Percentiles rank a stretch among this genome's conserved stretches.
Evolutionary conservation across 1,139 yeast genomes (phyloP).

Genomic region (Geotrichum phurueaensis): DNA sequence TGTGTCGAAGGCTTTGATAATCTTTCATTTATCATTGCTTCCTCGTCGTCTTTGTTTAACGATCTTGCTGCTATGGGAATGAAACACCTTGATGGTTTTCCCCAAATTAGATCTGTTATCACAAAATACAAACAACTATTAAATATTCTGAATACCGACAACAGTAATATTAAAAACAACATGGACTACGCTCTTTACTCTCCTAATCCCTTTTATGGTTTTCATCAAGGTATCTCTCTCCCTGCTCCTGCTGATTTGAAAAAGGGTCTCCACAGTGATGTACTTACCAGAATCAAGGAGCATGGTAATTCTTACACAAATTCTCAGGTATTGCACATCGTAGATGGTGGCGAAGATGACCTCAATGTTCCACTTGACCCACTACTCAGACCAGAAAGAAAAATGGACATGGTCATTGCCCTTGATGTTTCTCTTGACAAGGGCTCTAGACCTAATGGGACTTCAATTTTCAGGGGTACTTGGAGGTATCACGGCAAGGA

Average conservation of each 20-base stretch:
- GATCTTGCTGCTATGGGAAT: constrained; percentile 37
- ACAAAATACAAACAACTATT: constrained; percentile 12
- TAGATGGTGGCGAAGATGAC: constrained; percentile 81
- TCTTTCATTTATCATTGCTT: constrained; percentile 67
- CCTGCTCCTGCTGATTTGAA: constrained; percentile 11
- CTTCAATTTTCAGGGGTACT: constrained; percentile 21
- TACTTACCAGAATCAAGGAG: constrained; percentile 26
- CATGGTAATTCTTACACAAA: constrained; percentile 32
- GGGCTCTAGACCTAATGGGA: constrained; percentile 24
- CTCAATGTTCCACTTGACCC: constrained; percentile 79
- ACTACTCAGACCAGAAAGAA: constrained; percentile 59
- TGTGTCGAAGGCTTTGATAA: constrained; percentile 69
- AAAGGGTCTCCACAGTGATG: constrained; percentile 1
- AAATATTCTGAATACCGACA: constrained; percentile 8
- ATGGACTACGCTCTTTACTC: constrained; percentile 23
- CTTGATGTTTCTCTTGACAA: constrained; percentile 43
- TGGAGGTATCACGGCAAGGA: constrained; percentile 25
- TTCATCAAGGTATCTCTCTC: constrained; percentile 6
- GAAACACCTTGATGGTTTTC: constrained; percentile 16
- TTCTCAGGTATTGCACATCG: constrained; percentile 44
- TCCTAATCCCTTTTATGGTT: constrained; percentile 20
- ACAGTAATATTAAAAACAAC: constrained; percentile 14
- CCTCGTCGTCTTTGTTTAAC: constrained; percentile 73
- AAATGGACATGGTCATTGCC: constrained; percentile 69
- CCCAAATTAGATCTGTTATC: constrained; percentile 11